Base-by-base conservation (phyloP, 192 early-diverging fungal genomes). In the Chytriomyces confervae region DNA sequence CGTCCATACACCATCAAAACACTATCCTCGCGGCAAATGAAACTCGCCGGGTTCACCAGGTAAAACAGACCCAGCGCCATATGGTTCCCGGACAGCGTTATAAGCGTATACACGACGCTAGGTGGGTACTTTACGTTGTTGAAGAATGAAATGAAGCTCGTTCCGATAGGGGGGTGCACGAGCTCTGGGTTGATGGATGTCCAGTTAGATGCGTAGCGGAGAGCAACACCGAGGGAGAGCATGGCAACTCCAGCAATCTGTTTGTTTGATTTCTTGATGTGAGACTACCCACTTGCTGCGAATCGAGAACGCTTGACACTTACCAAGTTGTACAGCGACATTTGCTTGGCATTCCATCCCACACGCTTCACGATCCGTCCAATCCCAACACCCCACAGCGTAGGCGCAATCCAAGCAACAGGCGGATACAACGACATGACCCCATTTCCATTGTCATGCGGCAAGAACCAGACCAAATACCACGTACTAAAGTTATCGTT, bases 71-170 rank as follows among this genome's bases (percentile, higher is more conserved):
- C 78, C 11, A 80, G 61, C 8, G 78, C n/a, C 0, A 69, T 23
- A 48, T 84, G 83, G 29, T 80, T 74, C 11, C 73, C 74, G 2
- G 71, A 69, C 23, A 84, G 27, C 9, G 66, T 84, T 18, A 76
- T 76, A 5, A 64, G 20, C 23, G 73, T 77, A 27, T 81, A 84
- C n/a, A 77, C 76, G 13, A 84, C 65, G 24, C 47, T 43, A 3
- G 83, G 83, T 3, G 83, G 83, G 53, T 84, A 84, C 77, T 84
- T 84, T 20, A 75, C 78, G 20, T 81, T 73, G 57, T 84, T 81
- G 62, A 84, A 79, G 69, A 84, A 84, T 44, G 72, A 75, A 27
- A 84, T 79, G 18, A 81, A 62, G 7, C 65, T 62, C 6, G 77
- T 24, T 9, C 51, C 24, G n/a, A 68, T 60, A 0, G 79, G 69